Base-by-base conservation (phyloP, 495 filamentous ascomycete genomes). In the Penicillium riverlandense region DNA sequence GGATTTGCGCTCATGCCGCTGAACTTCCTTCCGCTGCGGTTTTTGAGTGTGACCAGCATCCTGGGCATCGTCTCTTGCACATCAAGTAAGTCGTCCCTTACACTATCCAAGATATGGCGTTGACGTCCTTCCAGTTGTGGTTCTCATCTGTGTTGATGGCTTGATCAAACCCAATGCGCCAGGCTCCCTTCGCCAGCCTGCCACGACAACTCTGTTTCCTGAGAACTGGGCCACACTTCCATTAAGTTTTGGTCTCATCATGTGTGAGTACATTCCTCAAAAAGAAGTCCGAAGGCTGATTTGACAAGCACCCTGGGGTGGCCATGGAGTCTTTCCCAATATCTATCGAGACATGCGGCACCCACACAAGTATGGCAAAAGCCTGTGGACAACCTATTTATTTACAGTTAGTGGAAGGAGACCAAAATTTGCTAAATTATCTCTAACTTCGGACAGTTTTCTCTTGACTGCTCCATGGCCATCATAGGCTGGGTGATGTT, bases 301-400 rank as follows among this genome's bases (percentile, higher is more conserved):
- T 31, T 29, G 28, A 39, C 9, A 43, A 78, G 75, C 90, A 16
- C 90, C 91, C 1, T 98, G 90, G 89, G 92, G 92, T 50, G 92
- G 92, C 7, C 92, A 97, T 58, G 77, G 80, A 41, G 92, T 98
- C 27, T 96, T 98, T 58, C 92, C 92, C 2, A 95, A 95, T 55
- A 96, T 98, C 55, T 98, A 96, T 61, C 78, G 90, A 40, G 92
- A 98, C 66, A 98, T 98, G 92, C 76, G 92, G 48, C 92, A 97
- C 61, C 90, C 92, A 0, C 74, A 85, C 37, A 92, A 88, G 56
- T 97, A 92, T 61, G 73, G 71, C 14, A 78, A 77, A 60, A 84
- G 82, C 39, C 73, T 96, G 13, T 80, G 83, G 55, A 76, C 82
- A 34, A 95, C 90, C 1, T 97, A 92, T 57, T 63, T 79, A n/a